Conservation (phyloP, 371 early-diverging fungal species). For the Blakeslea trispora region DNA sequence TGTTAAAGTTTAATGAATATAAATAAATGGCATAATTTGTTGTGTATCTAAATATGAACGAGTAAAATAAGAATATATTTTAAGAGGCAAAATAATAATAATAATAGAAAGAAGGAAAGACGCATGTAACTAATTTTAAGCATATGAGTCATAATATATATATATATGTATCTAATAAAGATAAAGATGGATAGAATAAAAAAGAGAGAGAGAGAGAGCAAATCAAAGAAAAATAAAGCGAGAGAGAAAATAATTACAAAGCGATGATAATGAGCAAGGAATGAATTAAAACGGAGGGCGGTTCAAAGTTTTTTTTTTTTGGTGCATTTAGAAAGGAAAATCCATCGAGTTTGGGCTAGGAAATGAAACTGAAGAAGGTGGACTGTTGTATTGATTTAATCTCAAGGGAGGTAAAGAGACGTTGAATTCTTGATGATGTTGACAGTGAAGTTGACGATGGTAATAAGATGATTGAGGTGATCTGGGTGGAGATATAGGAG, state of each 20-base stretch:
- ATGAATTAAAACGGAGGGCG: too few species aligned
- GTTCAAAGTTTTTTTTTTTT: too few species aligned
- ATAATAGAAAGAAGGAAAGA: neutral
- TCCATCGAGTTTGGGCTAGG: constrained; percentile 34
- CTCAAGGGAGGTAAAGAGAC: constrained; percentile 36
- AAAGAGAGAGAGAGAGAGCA: too few species aligned
- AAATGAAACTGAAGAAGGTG: constrained; percentile 32
- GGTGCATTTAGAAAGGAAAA: neutral
- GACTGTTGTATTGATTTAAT: constrained; percentile 22
- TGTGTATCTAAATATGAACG: neutral
- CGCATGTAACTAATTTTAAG: neutral
- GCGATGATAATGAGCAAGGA: too few species aligned
- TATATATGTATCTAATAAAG: constrained; percentile 2
- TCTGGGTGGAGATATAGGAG: constrained; percentile 52
- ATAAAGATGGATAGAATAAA: too few species aligned
- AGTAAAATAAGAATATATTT: neutral
- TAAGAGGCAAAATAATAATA: constrained; percentile 7
- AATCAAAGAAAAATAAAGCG: too few species aligned
- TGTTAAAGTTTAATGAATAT: too few species aligned
- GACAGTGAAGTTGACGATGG: constrained; percentile 5
- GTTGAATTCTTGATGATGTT: constrained; percentile 3
- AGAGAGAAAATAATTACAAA: too few species aligned
- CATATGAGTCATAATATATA: neutral
- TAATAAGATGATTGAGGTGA: constrained; percentile 24
- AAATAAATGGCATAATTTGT: neutral